These are phyloP conservation scores for Cercophora newfieldiana DNA, from an alignment of 495 filamentous ascomycete genomes.

Conservation along the genomic window DNA sequence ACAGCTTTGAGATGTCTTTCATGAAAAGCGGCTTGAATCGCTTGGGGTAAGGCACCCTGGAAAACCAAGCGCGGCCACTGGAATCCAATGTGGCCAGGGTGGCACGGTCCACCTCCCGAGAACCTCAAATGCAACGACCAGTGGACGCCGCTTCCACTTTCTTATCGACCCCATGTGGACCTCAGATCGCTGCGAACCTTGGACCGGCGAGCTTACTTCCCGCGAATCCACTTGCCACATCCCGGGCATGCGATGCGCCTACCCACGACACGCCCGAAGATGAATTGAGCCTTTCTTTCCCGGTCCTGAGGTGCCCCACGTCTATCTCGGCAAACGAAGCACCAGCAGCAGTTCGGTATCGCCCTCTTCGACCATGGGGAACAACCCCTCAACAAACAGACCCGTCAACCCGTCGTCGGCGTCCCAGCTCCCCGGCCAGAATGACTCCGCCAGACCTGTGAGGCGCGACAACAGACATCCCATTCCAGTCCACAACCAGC, in stretches of 20 bases:
- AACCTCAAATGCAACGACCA: not conserved
- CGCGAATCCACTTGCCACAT: conserved; percentile 10
- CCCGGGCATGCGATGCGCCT: conserved; percentile 9
- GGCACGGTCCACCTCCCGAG: conserved; percentile 19
- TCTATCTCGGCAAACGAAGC: conserved; percentile 16
- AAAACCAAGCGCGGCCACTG: not conserved
- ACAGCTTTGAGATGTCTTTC: conserved; percentile 3
- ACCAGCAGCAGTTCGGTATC: not conserved
- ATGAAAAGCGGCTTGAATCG: conserved; percentile 7
- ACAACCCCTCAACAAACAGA: conserved; percentile 38
- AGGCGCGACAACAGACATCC: conserved; percentile 35
- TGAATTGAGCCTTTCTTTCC: not conserved
- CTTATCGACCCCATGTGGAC: conserved; percentile 9
- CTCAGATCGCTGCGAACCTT: not conserved
- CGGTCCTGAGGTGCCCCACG: not conserved
- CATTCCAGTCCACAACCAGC: conserved; percentile 36
- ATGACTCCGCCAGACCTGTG: conserved; percentile 30
- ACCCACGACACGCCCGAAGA: not conserved
- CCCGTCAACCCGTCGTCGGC: conserved; percentile 25
- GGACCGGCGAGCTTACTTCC: not conserved
- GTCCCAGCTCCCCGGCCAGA: conserved; percentile 21
- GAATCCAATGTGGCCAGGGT: conserved; percentile 14
- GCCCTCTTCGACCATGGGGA: conserved; percentile 33
- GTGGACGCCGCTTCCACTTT: not conserved
- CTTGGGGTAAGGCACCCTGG: conserved; percentile 11